Evolutionary conservation across 805 yeast species (phyloP), one percentile per base, ranked within the genome.

Genomic region (Ogataea neopini): DNA sequence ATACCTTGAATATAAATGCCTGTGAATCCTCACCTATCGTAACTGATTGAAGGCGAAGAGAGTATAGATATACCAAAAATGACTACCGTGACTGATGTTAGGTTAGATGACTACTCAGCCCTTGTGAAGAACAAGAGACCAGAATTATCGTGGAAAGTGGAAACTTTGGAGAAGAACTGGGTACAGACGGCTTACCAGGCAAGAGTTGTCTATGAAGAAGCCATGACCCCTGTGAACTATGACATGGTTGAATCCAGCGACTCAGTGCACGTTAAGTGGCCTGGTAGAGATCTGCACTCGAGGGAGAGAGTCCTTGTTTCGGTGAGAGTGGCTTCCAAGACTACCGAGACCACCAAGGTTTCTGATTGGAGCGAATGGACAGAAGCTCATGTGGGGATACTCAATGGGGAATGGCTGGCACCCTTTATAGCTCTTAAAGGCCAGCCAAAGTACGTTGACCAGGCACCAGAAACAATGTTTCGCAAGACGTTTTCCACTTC

Each of bases 281-380:
- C 52, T 10, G 52, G 52, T 22, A 36, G 52, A 46, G 43, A 45
- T 17, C 42, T 49, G 18, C 13, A 30, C 11, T 46, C 50, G 10
- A 42, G 36, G 35, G 50, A 49, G 37, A 15, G 11, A n/a, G 15
- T 49, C 39, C n/a, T 44, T 11, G 46, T 49, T 5, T 33, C 39
- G 14, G 46, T 49, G n/a, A 39, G 52, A 11, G 52, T 49, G 17
- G 25, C 52, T 9, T 29, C 47, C 5, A 15, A 35, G 11, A 10
- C 19, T 2, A 19, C 29, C 11, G 20, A 34, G 22, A 14, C 10
- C 15, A 9, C 26, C 8, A n/a, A n/a, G n/a, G n/a, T n/a, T n/a
- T 49, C 42, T 20, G 37, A 29, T 10, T 29, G 32, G 32, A 29
- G 32, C n/a, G 11, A 10, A 15, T 29, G 32, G 32, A 29, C 32